Conservation (phyloP, 805 yeast species). For the Lipomyces sp. region DNA sequence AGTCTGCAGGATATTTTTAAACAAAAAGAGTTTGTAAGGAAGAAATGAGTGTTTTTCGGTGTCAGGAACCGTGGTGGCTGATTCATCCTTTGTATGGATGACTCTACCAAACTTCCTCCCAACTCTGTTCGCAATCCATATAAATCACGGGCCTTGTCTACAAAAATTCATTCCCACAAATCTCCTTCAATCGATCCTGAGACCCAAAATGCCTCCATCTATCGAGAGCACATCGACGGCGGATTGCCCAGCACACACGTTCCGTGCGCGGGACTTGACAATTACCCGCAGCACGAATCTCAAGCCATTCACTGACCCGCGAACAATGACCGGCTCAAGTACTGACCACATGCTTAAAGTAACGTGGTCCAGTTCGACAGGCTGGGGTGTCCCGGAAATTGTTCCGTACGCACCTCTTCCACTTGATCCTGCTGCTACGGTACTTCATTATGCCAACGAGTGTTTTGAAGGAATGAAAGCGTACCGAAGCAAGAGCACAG, state of each 20-base stretch:
- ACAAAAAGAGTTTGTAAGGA: too few relatives aligned
- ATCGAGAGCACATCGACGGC: not conserved
- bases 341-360: constrained; percentile 78
- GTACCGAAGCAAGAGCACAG: constrained; percentile 49
- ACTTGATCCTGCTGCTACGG: constrained; percentile 85
- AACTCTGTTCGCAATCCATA: too few relatives aligned
- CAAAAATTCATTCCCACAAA: not conserved
- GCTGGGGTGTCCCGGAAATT: constrained; percentile 88
- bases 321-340: constrained; percentile 1
- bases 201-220: not conserved
- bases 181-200: not conserved
- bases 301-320: constrained; percentile 23
- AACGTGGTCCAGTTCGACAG: constrained; percentile 74
- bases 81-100: not conserved
- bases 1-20: too few relatives aligned
- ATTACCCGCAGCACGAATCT: constrained; percentile 55
- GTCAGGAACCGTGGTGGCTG: too few relatives aligned
- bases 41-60: too few relatives aligned
- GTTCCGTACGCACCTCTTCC: constrained; percentile 76
- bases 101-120: not conserved
- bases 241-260: constrained; percentile 2
- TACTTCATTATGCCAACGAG: constrained; percentile 92
- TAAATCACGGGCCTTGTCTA: too few relatives aligned
- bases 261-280: constrained; percentile 55
- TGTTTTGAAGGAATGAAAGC: constrained; percentile 96